Percentiles rank a stretch among this genome's conserved stretches.
phyloP scores from a whole-genome alignment of 2,329 filamentous ascomycete genomes.

The Aspergillus cejpii region DNA sequence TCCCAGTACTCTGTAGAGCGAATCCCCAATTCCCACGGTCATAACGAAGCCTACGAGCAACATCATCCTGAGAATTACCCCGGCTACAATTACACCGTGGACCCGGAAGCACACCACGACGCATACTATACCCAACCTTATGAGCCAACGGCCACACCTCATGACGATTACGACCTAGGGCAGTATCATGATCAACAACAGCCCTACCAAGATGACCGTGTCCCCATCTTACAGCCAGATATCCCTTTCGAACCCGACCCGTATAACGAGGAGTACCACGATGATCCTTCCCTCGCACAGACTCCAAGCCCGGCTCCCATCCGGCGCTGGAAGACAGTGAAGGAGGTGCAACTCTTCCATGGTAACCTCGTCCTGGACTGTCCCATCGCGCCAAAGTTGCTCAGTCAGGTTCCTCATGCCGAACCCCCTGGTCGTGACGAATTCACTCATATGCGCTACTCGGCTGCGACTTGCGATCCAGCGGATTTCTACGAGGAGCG shows the following conservation, averaged over 20 bases:
- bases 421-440: constrained; percentile 72
- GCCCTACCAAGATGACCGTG: constrained; percentile 61
- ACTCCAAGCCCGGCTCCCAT: constrained; percentile 56
- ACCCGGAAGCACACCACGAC: constrained; percentile 81
- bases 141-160: constrained; percentile 54
- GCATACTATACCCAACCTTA: constrained; percentile 80
- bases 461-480: constrained; percentile 90
- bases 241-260: constrained; percentile 57
- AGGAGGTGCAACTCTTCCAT: constrained; percentile 94
- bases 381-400: constrained; percentile 78
- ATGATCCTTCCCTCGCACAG: constrained; percentile 30
- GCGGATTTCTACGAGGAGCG: constrained; percentile 79
- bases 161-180: constrained; percentile 51
- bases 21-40: constrained; percentile 56
- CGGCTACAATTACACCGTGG: constrained; percentile 63
- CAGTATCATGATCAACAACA: constrained; percentile 49
- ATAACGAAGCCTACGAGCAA: constrained; percentile 55
- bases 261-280: constrained; percentile 45
- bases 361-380: constrained; percentile 97
- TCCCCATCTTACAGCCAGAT: constrained; percentile 67
- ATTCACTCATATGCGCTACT: constrained; percentile 74
- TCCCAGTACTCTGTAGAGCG: constrained; percentile 63
- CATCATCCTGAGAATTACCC: constrained; percentile 46
- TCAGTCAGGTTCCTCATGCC: constrained; percentile 83
- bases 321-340: constrained; percentile 95